Evolutionary conservation across 1,284 basidiomycete species (phyloP).

Genomic region (Paramarasmius palmivorus): DNA sequence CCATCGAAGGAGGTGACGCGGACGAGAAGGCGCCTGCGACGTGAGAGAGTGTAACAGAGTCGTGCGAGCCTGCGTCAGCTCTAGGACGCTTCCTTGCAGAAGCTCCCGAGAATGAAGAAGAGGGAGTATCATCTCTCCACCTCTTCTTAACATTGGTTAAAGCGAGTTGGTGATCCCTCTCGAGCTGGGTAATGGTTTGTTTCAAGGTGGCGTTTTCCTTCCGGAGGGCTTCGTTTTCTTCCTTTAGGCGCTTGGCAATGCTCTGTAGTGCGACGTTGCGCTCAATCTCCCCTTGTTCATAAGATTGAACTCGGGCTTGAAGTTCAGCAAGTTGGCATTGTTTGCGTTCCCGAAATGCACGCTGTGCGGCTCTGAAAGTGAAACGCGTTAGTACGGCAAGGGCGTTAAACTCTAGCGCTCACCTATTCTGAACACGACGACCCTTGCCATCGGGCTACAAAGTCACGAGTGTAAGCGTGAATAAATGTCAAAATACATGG

Average conservation of each 20-base stretch:
- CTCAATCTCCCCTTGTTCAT: slow-evolving; percentile 89
- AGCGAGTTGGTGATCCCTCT: slow-evolving; percentile 37
- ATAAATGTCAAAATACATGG: slow-evolving; percentile 2
- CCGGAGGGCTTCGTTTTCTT: slow-evolving; percentile 79
- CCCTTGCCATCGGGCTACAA: slow-evolving; percentile 54
- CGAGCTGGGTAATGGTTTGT: slow-evolving; percentile 56
- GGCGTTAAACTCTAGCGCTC: no score
- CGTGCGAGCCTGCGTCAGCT: slow-evolving; percentile 32
- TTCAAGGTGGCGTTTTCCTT: slow-evolving; percentile 63
- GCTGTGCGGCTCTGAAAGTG: slow-evolving; percentile 76
- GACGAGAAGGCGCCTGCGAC: slow-evolving; percentile 25
- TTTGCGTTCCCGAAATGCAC: slow-evolving; percentile 89
- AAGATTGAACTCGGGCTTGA: slow-evolving; percentile 82
- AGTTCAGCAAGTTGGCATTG: slow-evolving; percentile 90
- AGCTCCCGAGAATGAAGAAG: slow-evolving; percentile 28
- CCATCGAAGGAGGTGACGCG: slow-evolving; percentile 44
- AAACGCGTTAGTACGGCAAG: neutral
- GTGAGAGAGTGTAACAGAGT: slow-evolving; percentile 24
- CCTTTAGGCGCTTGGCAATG: slow-evolving; percentile 84
- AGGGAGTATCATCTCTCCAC: slow-evolving; percentile 49
- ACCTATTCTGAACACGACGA: slow-evolving; percentile 79
- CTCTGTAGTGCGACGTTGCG: slow-evolving; percentile 85
- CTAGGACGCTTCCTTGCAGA: slow-evolving; percentile 48
- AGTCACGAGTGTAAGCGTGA: slow-evolving; percentile 6
- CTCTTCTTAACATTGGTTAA: slow-evolving; percentile 50